These are phyloP conservation scores for Blastobotrys ciferrii DNA, from an alignment of 1,139 yeast genomes.

Conservation along the genomic window DNA sequence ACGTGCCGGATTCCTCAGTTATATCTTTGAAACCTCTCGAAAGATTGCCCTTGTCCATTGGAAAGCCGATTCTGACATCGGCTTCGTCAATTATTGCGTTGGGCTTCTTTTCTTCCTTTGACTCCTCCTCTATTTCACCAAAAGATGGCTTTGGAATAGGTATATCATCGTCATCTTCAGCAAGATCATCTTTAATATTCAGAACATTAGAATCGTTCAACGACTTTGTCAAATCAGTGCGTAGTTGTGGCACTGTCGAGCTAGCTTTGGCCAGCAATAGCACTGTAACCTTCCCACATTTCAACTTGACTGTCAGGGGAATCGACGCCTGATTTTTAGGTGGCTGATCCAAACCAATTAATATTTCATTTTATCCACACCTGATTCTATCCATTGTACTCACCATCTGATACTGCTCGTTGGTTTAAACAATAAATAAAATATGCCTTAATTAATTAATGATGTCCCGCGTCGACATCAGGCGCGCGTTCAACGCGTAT, in stretches of 20 bases:
- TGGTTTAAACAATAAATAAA: no score
- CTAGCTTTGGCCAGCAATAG: conserved; percentile 16
- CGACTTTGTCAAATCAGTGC: conserved; percentile 12
- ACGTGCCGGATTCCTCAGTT: conserved; percentile 15
- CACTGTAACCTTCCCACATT: conserved; percentile 17
- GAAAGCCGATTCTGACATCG: conserved; percentile 22
- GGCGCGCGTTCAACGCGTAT: no score
- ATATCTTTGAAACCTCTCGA: conserved; percentile 22
- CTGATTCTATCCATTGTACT: background rate
- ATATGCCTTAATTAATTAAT: no score
- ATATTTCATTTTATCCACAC: background rate
- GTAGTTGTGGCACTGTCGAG: conserved; percentile 15
- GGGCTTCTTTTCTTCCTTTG: conserved; percentile 6
- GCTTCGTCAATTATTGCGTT: conserved; percentile 4
- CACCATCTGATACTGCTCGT: no score
- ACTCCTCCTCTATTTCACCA: conserved; percentile 19
- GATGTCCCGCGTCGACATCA: no score
- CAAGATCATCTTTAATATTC: background rate
- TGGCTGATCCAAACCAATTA: background rate
- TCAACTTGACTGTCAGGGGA: conserved; percentile 21
- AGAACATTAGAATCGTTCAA: conserved; percentile 19
- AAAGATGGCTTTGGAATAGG: conserved; percentile 27
- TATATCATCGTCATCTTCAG: conserved; percentile 20
- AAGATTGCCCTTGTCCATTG: conserved; percentile 17
- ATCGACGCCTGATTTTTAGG: background rate